phyloP scores from a whole-genome alignment of 805 yeast genomes.

The Candida coquimbonensis region DNA sequence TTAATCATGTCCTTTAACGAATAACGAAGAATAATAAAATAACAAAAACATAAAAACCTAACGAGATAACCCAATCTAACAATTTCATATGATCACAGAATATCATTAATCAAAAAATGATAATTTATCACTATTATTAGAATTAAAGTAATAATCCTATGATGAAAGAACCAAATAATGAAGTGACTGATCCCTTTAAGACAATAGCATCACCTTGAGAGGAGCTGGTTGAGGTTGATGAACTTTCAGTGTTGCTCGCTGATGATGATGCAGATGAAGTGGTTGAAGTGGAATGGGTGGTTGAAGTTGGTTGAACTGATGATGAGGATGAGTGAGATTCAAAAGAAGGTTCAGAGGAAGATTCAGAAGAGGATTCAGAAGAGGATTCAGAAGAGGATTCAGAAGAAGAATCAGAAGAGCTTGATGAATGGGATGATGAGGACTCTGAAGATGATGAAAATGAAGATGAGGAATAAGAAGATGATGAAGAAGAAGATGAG shows the following conservation, averaged over 20 bases:
- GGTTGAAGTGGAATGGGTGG: constrained; percentile 11
- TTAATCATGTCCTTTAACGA: too few species aligned
- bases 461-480: constrained; percentile 3
- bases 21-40: not conserved
- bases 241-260: not conserved
- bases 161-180: constrained; percentile 1
- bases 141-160: constrained; percentile 1
- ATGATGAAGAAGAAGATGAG: constrained; percentile 5
- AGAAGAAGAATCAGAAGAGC: constrained; percentile 2
- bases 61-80: not conserved
- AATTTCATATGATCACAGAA: not conserved
- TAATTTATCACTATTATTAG: not conserved
- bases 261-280: not conserved
- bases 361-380: constrained; percentile 5
- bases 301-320: constrained; percentile 4
- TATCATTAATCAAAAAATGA: not conserved
- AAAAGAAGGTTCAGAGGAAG: not conserved
- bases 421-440: constrained; percentile 6
- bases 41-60: not conserved
- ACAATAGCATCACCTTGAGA: constrained; percentile 3
- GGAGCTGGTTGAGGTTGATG: not conserved
- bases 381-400: constrained; percentile 4
- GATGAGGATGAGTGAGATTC: not conserved
- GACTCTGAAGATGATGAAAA: constrained; percentile 6
- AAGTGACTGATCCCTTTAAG: not conserved